Evolutionary conservation across 192 early-diverging fungal genomes (phyloP).

Genomic region (Thamnidium elegans): DNA sequence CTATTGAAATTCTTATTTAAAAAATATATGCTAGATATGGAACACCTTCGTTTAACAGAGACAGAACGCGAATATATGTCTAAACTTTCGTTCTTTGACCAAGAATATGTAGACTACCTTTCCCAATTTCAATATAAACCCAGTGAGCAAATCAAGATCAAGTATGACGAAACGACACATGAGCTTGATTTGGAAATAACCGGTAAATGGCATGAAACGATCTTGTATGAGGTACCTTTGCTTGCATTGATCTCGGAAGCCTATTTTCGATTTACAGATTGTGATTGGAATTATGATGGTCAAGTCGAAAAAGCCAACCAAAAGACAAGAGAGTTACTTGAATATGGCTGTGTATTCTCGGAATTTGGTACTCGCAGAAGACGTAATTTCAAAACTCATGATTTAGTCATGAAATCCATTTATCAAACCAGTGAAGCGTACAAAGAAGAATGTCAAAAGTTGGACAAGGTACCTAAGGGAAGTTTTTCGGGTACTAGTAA

Average conservation of each 20-base stretch:
- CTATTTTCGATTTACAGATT: conserved; percentile 66
- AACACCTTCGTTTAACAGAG: conserved; percentile 37
- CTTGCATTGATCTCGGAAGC: conserved; percentile 68
- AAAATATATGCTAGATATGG: conserved; percentile 36
- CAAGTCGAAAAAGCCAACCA: conserved; percentile 50
- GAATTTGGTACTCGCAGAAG: conserved; percentile 79
- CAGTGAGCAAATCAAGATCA: conserved; percentile 40
- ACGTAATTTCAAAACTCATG: conserved; percentile 62
- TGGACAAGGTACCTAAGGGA: conserved; percentile 36
- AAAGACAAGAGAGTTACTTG: conserved; percentile 51
- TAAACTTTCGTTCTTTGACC: conserved; percentile 52
- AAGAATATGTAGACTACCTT: conserved; percentile 60
- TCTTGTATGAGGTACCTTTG: conserved; percentile 75
- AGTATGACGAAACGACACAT: conserved; percentile 16
- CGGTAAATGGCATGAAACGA: conserved; percentile 67
- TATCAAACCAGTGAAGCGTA: conserved; percentile 12
- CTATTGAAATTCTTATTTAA: neutral
- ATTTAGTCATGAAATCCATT: conserved; percentile 56
- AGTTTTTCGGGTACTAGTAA: conserved; percentile 67
- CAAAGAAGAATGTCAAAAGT: conserved; percentile 11
- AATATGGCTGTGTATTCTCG: conserved; percentile 64
- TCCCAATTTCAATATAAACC: conserved; percentile 57
- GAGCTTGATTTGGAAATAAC: conserved; percentile 47
- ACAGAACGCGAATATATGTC: conserved; percentile 43
- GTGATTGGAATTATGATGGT: conserved; percentile 62